Evolutionary conservation across 192 early-diverging fungal species (phyloP).

Genomic region (Blastocladiella britannica): DNA sequence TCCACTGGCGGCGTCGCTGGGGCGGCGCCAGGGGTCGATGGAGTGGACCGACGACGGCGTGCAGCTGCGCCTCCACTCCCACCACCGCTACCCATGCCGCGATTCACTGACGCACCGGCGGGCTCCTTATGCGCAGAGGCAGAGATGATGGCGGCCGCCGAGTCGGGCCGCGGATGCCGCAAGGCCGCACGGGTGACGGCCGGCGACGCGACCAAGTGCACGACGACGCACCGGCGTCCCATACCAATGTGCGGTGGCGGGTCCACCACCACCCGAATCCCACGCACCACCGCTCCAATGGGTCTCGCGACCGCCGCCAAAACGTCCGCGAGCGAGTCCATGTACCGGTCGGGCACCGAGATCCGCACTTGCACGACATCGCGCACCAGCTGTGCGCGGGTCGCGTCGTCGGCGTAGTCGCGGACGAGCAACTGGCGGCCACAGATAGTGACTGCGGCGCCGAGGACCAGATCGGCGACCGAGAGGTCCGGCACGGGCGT

Average conservation of each 20-base stretch:
- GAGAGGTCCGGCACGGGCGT: conserved; percentile 14
- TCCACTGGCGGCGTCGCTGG: background rate
- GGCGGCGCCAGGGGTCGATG: too few species aligned
- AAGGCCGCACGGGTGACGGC: background rate
- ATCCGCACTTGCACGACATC: conserved; percentile 12
- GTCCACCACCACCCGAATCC: background rate
- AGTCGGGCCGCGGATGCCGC: background rate
- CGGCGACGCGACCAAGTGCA: background rate
- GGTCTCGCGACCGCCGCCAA: background rate
- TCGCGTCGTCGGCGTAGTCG: conserved; percentile 32
- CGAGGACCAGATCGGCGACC: conserved; percentile 26
- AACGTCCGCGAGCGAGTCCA: background rate
- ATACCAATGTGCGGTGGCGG: too few species aligned
- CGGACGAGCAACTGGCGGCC: conserved; percentile 22
- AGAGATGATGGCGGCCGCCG: background rate
- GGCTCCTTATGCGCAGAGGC: too few species aligned
- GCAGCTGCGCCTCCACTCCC: too few species aligned
- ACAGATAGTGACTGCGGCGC: conserved; percentile 26
- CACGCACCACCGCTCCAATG: background rate
- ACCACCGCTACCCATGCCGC: too few species aligned
- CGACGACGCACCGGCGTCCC: too few species aligned
- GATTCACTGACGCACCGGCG: too few species aligned
- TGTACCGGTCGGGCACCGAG: background rate
- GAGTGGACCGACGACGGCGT: too few species aligned
- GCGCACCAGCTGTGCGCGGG: conserved; percentile 11